Base-by-base conservation (phyloP, 2,329 filamentous ascomycete genomes). In the Tolypocladium nubicola region DNA sequence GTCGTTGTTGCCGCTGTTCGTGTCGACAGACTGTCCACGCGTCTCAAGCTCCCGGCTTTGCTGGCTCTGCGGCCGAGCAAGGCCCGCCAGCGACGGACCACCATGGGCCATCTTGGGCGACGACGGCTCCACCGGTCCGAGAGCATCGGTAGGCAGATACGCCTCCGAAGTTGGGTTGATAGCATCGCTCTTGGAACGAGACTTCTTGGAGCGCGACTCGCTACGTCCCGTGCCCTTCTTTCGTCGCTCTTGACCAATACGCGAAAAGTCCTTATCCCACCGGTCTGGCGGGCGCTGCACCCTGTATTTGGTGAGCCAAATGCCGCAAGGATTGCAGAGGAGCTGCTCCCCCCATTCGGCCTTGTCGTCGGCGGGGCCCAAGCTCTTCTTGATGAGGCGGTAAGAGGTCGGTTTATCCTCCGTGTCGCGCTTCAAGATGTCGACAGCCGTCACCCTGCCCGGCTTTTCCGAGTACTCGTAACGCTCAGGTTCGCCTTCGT, bases 321-420 rank as follows among this genome's bases (percentile, higher is more conserved):
- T 85, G 21, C 94, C 94, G 69, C 94, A 99, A 58, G 93, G 91
- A 70, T 99, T 99, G 78, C 94, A 99, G 41, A 97, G 81, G 35
- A 89, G 79, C 57, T 89, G 81, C 64, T 89, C 83, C 50, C 80
- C 81, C 78, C 88, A 97, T 4, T 72, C 67, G 45, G 80, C 79
- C 68, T 85, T 87, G 68, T 89, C 85, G 53, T 87, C 84, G 4
- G 78, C 75, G 1, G 77, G 67, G 1, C 73, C 81, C 8, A 92
- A 70, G 13, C 80, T 81, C 70, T 94, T 95, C 75, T 92, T 93
- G 68, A 90, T 82, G 35, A 93, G 76, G 54, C 90, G 85, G 70
- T 92, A 90, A 52, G 81, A 77, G 8, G 76, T 83, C 1, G 86
- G 79, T 43, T 80, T 81, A 23, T 85, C 83, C 19, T 85, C 78